These are phyloP conservation scores for Prunus mongolica DNA, from an alignment of 306 rosid species.

Conservation along the genomic window DNA sequence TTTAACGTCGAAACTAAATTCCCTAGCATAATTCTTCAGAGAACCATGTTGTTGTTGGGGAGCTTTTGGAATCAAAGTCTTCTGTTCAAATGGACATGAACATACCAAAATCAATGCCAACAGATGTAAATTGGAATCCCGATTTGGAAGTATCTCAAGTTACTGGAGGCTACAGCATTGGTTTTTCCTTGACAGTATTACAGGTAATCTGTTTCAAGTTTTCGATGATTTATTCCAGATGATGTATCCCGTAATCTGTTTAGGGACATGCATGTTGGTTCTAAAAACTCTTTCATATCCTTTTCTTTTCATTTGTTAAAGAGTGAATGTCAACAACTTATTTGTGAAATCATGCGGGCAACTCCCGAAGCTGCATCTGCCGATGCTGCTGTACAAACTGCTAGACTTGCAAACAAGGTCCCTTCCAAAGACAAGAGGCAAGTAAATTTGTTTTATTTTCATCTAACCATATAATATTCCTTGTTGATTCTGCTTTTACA, in stretches of 20 bases:
- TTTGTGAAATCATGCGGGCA: constrained; percentile 97
- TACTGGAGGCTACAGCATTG: constrained; percentile 93
- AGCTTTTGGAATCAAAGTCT: constrained; percentile 79
- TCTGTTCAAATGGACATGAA: constrained; percentile 61
- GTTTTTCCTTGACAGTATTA: constrained; percentile 91
- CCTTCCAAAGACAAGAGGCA: constrained; percentile 89
- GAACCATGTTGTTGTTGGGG: constrained; percentile 94
- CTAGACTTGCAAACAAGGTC: constrained; percentile 92
- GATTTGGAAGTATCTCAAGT: constrained; percentile 90
- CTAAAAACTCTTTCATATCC: constrained; percentile 13
- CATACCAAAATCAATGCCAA: constrained; percentile 68
- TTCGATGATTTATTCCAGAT: constrained; percentile 13
- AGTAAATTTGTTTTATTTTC: constrained; percentile 34
- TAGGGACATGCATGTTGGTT: constrained; percentile 11
- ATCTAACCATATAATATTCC: constrained; percentile 16
- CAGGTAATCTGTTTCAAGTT: constrained; percentile 52
- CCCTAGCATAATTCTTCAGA: constrained; percentile 41
- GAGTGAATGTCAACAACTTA: constrained; percentile 99
- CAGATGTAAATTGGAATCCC: constrained; percentile 64
- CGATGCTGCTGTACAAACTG: constrained; percentile 98
- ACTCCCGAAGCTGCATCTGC: constrained; percentile 99
- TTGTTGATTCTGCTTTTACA: constrained; percentile 1
- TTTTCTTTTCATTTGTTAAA: constrained; percentile 28
- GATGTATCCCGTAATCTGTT: not conserved
- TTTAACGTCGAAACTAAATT: constrained; percentile 21